Base-by-base conservation (phyloP, 164 flowering plant genomes). In the Malania oleifera region DNA sequence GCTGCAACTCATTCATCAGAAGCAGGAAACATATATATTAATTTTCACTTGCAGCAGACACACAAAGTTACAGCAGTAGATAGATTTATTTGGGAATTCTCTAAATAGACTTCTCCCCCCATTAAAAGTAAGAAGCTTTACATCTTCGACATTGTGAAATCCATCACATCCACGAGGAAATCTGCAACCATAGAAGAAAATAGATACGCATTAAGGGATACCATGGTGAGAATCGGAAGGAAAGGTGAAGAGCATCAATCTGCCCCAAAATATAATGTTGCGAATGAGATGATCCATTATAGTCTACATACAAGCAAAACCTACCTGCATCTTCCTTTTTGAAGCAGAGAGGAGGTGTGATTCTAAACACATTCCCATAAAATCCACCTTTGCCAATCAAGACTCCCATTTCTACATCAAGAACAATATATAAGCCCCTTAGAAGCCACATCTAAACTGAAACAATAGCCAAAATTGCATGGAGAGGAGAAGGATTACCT, bases 311-410 rank as follows among this genome's bases (percentile, higher is more conserved):
- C 38, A n/a, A 10, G 35, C 13, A 55, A 37, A 23, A 53, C 64
- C 6, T 14, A 89, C 96, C 96, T 31, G 96, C 89, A 75, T 91
- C 97, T 43, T 83, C 85, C 67, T 82, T 88, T 40, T 88, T 91
- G 81, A 93, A 86, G 79, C 99, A 90, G 18, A 93, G 84, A 6
- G 98, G 98, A 56, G 98, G 98, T 9, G 97, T 89, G 44, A 93
- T 83, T 72, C 98, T 75, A 69, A 93, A 90, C 1, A 87, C 97
- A 65, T 93, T 93, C 29, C 96, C 97, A 63, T 73, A 73, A 55
- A 68, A 86, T 19, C 98, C 98, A 15, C 97, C 97, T 80, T 90
- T 93, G 0, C 99, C 99, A 24, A 90, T 39, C 66, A 93, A 45
- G 0, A 88, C 88, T 68, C 99, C 99, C 80, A 81, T 60, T 11